Evolutionary conservation across 2,329 filamentous ascomycete genomes (phyloP), one percentile per base, ranked within the genome.

Genomic region (Stromatinia cepivora): DNA sequence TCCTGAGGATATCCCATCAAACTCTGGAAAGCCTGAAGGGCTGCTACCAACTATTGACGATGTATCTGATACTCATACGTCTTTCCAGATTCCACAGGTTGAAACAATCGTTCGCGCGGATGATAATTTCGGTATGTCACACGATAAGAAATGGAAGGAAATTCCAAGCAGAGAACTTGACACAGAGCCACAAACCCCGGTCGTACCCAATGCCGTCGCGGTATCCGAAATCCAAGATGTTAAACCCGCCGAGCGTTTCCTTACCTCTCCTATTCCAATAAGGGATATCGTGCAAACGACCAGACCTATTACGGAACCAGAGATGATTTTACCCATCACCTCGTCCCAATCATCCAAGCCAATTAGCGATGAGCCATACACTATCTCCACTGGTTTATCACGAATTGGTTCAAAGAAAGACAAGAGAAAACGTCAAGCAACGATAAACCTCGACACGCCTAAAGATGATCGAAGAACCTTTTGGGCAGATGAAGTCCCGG

Each of bases 401-500:
- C 69, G 67, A 53, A 75, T 68, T 20, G 13, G 52, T 25, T 74
- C 74, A n/a, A 78, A 77, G 65, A 75, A 77, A 62, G 77, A 77
- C 36, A 78, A 78, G 70, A 73, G 76, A 70, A 77, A 78, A 59
- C 73, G 75, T 11, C 76, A 77, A 72, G 65, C 73, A 25, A 75
- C 73, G 20, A 58, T 71, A 45, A 71, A 73, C 58, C 52, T 66
- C 7, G 58, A 58, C 17, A 66, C 66, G 0, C 71, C 72, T 22
- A 68, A 65, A 54, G 53, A 68, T 63, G 69, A 59, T 28, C 67
- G 67, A 20, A 71, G 72, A 36, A 77, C 73, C 31, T 74, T 75
- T 39, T 78, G 76, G 76, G 76, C 75, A 28, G 72, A 75, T 58
- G 76, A 78, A 67, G 72, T 76, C 53, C 72, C 77, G 73, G 76